Evolutionary conservation across 306 rosid genomes (phyloP).

Genomic region (Trichosanthes truncata): DNA sequence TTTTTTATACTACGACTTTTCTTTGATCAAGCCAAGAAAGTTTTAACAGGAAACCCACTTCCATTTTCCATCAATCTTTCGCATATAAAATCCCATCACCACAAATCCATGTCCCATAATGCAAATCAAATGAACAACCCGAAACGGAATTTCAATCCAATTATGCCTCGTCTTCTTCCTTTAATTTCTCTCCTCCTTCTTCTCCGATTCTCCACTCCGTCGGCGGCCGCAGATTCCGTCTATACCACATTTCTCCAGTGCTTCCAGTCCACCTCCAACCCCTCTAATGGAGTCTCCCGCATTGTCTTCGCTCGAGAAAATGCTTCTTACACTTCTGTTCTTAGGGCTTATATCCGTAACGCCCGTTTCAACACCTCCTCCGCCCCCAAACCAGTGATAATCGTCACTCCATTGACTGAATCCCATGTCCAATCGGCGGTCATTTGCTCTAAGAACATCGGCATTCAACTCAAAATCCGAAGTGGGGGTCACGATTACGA

Average conservation of each 20-base stretch:
- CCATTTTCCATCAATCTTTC: not conserved
- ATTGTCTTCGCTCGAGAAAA: slow-evolving; percentile 26
- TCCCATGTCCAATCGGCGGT: slow-evolving; percentile 52
- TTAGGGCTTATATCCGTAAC: slow-evolving; percentile 60
- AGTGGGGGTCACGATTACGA: slow-evolving; percentile 89
- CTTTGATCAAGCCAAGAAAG: not conserved
- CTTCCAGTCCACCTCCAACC: slow-evolving; percentile 26
- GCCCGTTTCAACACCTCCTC: slow-evolving; percentile 62
- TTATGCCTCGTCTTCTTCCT: not conserved
- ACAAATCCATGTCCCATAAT: not conserved
- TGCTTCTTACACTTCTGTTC: slow-evolving; percentile 45
- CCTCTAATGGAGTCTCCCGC: slow-evolving; percentile 14
- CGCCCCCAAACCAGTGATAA: slow-evolving; percentile 50
- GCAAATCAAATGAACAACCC: not conserved
- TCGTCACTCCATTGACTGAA: slow-evolving; percentile 39
- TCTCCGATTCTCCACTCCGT: slow-evolving; percentile 15
- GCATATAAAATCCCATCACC: not conserved
- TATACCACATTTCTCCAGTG: slow-evolving; percentile 40
- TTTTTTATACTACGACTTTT: not conserved
- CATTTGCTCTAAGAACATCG: slow-evolving; percentile 34
- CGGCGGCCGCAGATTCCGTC: slow-evolving; percentile 29
- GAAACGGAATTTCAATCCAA: not conserved
- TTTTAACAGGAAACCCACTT: not conserved
- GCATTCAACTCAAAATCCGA: slow-evolving; percentile 44
- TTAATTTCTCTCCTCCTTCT: slow-evolving; percentile 1